Evolutionary conservation across 805 yeast species (phyloP).

Genomic region (Sugiyamaella americana): DNA sequence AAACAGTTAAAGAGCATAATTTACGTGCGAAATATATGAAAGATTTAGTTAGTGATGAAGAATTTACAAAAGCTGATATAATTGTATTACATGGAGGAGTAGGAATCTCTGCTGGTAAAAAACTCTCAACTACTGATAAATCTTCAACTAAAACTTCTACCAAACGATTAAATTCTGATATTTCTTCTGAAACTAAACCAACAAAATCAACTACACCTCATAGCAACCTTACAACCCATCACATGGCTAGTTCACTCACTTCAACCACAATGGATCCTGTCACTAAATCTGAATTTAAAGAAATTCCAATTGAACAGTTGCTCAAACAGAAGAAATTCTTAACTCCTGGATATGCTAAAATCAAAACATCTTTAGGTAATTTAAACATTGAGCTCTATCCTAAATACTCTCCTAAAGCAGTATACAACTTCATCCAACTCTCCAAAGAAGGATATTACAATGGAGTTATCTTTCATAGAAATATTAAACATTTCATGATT

Average conservation of each 20-base stretch:
- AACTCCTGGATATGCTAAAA: slow-evolving; percentile 25
- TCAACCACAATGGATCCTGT: slow-evolving; percentile 28
- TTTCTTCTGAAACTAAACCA: neutral
- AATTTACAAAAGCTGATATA: slow-evolving; percentile 26
- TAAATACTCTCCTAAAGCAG: slow-evolving; percentile 26
- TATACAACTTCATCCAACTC: slow-evolving; percentile 26
- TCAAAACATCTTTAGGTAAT: slow-evolving; percentile 26
- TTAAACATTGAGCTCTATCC: slow-evolving; percentile 23
- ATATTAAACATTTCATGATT: slow-evolving; percentile 31
- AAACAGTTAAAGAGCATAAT: slow-evolving; percentile 27
- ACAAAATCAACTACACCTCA: slow-evolving; percentile 4
- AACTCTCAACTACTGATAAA: neutral
- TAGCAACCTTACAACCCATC: slow-evolving; percentile 20
- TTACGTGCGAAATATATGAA: slow-evolving; percentile 26
- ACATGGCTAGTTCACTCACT: slow-evolving; percentile 28
- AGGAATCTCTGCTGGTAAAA: slow-evolving; percentile 7
- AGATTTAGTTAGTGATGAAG: slow-evolving; percentile 30
- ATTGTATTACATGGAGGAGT: slow-evolving; percentile 21
- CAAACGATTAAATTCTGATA: neutral
- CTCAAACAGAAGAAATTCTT: slow-evolving; percentile 26
- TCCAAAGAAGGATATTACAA: slow-evolving; percentile 31
- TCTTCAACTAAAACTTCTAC: neutral
- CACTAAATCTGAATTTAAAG: slow-evolving; percentile 23
- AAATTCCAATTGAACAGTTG: slow-evolving; percentile 23
- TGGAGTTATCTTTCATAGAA: slow-evolving; percentile 28